A percentile compares a stretch with the other conserved stretches of the same genome.
These are phyloP conservation scores for Colletotrichum musae DNA, from an alignment of 2,329 filamentous ascomycete genomes.

Conservation along the genomic window DNA sequence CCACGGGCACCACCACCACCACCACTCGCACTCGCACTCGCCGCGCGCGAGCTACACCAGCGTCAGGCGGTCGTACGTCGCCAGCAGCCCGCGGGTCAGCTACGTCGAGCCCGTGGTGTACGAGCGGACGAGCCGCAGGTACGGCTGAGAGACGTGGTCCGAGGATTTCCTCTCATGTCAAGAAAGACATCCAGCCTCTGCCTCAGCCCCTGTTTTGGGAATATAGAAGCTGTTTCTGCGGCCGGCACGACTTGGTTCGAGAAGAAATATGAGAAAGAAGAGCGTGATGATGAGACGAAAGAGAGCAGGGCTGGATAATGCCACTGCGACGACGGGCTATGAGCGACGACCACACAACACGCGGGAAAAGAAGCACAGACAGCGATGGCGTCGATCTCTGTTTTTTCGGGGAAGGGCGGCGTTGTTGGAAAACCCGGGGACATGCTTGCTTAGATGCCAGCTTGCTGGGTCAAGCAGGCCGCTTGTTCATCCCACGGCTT, in stretches of 20 bases:
- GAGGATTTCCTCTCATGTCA: too few relatives aligned
- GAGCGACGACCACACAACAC: background rate
- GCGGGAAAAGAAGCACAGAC: constrained; percentile 9
- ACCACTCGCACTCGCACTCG: constrained; percentile 52
- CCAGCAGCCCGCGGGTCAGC: constrained; percentile 59
- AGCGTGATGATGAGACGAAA: background rate
- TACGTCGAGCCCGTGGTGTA: constrained; percentile 54
- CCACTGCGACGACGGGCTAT: background rate
- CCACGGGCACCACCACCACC: constrained; percentile 52
- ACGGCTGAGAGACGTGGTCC: constrained; percentile 43
- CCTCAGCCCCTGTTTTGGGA: constrained; percentile 21
- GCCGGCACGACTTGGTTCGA: too few relatives aligned
- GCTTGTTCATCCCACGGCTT: background rate
- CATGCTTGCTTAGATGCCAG: background rate
- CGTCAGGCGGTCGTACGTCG: constrained; percentile 54
- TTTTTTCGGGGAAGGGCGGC: background rate
- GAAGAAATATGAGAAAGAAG: too few relatives aligned
- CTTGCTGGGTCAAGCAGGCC: background rate
- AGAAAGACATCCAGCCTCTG: background rate
- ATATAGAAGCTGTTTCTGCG: too few relatives aligned
- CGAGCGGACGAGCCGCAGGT: constrained; percentile 54
- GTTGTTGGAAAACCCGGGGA: background rate
- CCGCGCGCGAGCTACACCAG: constrained; percentile 61
- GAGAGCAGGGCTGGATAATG: background rate
- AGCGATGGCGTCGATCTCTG: constrained; percentile 5